A percentile compares a stretch with the other conserved stretches of the same genome.
Evolutionary conservation across 2,329 filamentous ascomycete species (phyloP).

Genomic region (Orbilia quercus): DNA sequence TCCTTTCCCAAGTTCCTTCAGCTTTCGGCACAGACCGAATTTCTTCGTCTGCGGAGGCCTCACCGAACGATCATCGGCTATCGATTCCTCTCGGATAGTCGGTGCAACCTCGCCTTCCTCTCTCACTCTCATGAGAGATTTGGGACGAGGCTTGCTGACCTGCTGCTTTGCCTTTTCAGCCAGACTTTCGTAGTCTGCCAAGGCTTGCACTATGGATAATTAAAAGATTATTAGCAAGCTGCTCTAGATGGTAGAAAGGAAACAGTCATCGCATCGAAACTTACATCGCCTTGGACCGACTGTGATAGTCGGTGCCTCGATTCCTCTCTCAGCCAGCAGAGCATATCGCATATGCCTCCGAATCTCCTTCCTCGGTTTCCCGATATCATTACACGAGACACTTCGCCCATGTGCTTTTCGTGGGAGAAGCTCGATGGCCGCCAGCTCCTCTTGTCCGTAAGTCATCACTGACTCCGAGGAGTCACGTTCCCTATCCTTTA

Average conservation of each 20-base stretch:
- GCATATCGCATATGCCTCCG: neutral
- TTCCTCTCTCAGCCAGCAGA: neutral
- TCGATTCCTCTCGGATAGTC: too few relatives aligned
- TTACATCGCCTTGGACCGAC: conserved; percentile 22
- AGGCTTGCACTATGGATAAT: neutral
- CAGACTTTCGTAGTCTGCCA: neutral
- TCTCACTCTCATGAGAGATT: too few relatives aligned
- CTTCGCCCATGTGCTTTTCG: neutral
- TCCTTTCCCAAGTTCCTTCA: neutral
- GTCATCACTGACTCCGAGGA: conserved; percentile 1
- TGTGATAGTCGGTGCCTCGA: conserved; percentile 11
- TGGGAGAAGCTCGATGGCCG: conserved; percentile 4
- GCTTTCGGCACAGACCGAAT: neutral
- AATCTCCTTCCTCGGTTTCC: neutral
- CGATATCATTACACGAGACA: conserved; percentile 1
- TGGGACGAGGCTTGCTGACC: too few relatives aligned
- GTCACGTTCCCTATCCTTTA: too few relatives aligned
- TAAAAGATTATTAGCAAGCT: neutral
- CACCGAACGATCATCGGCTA: too few relatives aligned
- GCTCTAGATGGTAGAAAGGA: too few relatives aligned
- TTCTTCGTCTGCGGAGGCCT: neutral
- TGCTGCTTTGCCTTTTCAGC: neutral
- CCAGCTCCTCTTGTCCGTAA: conserved; percentile 13
- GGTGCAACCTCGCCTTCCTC: too few relatives aligned
- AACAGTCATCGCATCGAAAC: neutral